A percentile compares a stretch with the other conserved stretches of the same genome.
Conservation (phyloP, 208 protist species). For the Trypanosoma theileri region DNA sequence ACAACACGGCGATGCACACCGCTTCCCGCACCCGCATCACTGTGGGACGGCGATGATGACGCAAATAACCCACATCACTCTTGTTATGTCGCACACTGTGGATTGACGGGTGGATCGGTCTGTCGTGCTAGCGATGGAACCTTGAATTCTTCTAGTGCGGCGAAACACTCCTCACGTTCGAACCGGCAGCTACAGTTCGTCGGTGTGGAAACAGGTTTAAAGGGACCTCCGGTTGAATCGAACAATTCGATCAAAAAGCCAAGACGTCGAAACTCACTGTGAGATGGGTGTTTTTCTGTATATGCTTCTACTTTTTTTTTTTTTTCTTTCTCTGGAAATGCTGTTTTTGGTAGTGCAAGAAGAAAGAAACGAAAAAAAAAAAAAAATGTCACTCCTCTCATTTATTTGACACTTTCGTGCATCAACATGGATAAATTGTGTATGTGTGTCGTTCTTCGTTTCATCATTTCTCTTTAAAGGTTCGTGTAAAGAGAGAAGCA, state of each 20-base stretch:
- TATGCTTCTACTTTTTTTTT: slow-evolving; percentile 17
- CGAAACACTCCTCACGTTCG: slow-evolving; percentile 8
- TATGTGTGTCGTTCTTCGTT: too few species aligned
- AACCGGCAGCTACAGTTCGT: slow-evolving; percentile 11
- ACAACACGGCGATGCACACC: slow-evolving; percentile 9
- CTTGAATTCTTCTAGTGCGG: too few species aligned
- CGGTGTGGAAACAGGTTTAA: slow-evolving; percentile 1
- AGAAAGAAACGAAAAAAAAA: too few species aligned
- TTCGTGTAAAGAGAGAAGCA: too few species aligned
- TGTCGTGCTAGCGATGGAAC: too few species aligned
- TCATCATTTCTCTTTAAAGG: too few species aligned
- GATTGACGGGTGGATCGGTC: neutral
- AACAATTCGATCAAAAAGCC: slow-evolving; percentile 3
- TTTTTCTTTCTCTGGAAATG: slow-evolving; percentile 19
- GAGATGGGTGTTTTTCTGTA: neutral
- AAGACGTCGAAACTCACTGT: slow-evolving; percentile 26
- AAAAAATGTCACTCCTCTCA: too few species aligned
- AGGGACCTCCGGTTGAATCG: neutral
- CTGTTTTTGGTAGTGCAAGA: slow-evolving; percentile 6
- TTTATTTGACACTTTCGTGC: too few species aligned
- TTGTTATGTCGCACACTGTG: neutral
- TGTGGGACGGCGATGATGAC: slow-evolving; percentile 7
- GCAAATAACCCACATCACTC: slow-evolving; percentile 4
- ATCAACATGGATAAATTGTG: too few species aligned
- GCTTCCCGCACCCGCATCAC: neutral